phyloP scores from a whole-genome alignment of 305 asterid species.

The Lippia alba region DNA sequence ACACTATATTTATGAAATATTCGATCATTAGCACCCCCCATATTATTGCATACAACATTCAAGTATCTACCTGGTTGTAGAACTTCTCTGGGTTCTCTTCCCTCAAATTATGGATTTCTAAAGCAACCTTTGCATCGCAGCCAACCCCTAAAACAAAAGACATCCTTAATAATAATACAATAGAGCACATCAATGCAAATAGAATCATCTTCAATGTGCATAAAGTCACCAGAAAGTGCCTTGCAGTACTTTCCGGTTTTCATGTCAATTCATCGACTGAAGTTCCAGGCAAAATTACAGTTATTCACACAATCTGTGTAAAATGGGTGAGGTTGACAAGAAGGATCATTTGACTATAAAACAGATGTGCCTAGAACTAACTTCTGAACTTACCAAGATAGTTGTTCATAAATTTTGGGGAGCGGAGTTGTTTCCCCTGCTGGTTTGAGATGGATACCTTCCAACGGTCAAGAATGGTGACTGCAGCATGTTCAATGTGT shows the following conservation, averaged over 20 bases:
- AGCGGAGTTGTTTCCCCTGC: slow-evolving; percentile 66
- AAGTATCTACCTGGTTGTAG: slow-evolving; percentile 80
- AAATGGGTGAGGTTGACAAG: slow-evolving; percentile 30
- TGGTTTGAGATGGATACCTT: slow-evolving; percentile 72
- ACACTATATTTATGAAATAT: neutral
- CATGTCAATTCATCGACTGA: neutral
- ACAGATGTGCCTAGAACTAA: slow-evolving; percentile 29
- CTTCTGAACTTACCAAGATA: slow-evolving; percentile 75
- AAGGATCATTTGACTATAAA: slow-evolving; percentile 18
- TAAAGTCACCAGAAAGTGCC: neutral
- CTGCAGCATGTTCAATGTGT: slow-evolving; percentile 97
- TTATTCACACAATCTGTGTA: slow-evolving; percentile 6
- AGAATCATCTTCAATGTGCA: neutral
- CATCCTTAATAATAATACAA: slow-evolving; percentile 12
- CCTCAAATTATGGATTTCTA: slow-evolving; percentile 93
- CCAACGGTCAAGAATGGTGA: slow-evolving; percentile 98
- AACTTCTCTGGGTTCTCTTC: slow-evolving; percentile 99
- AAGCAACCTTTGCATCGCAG: slow-evolving; percentile 99
- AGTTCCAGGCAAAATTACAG: slow-evolving; percentile 3
- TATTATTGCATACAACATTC: slow-evolving; percentile 15
- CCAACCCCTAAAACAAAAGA: slow-evolving; percentile 79
- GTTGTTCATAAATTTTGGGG: slow-evolving; percentile 85
- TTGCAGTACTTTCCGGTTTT: neutral
- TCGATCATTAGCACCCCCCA: slow-evolving; percentile 8
- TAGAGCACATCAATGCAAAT: neutral